Conservation (phyloP, 257 asterid genomes). For the Solanum pinnatisectum region DNA sequence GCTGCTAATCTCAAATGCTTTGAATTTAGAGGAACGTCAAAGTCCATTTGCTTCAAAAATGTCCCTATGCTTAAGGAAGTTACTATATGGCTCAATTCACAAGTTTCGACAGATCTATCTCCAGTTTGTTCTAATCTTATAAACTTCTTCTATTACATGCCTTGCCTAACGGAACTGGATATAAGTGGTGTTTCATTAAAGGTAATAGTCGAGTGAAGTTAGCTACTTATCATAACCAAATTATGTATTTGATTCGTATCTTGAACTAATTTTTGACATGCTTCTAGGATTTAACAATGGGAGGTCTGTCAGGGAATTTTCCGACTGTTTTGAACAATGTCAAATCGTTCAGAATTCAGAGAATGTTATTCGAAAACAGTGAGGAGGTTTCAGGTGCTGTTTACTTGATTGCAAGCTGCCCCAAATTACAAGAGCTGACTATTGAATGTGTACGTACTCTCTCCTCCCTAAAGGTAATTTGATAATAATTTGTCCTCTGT, state of each 20-base stretch:
- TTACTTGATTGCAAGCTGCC: conserved; percentile 53
- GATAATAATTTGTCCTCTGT: neutral
- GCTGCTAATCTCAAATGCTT: conserved; percentile 32
- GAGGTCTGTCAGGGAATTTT: conserved; percentile 36
- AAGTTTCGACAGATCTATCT: conserved; percentile 27
- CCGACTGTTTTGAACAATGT: conserved; percentile 23
- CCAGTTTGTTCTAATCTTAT: conserved; percentile 29
- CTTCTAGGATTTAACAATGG: conserved; percentile 39
- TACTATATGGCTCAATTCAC: conserved; percentile 22
- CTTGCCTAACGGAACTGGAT: conserved; percentile 20
- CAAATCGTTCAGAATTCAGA: conserved; percentile 33
- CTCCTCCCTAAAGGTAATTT: neutral
- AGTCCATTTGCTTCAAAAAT: conserved; percentile 33
- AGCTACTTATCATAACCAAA: neutral
- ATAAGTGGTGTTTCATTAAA: conserved; percentile 41
- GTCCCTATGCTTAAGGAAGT: conserved; percentile 23
- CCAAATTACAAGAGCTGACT: conserved; percentile 38
- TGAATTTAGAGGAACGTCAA: conserved; percentile 39
- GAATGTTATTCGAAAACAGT: conserved; percentile 7
- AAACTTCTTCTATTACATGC: conserved; percentile 21
- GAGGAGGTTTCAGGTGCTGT: conserved; percentile 40
- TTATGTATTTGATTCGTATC: neutral
- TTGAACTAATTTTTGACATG: neutral
- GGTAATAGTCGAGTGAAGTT: conserved; percentile 7
- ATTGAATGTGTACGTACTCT: conserved; percentile 9